Percentiles rank a stretch among this genome's conserved stretches.
Conservation (phyloP, 2,329 filamentous ascomycete genomes). For the Aspergillus sp. region DNA sequence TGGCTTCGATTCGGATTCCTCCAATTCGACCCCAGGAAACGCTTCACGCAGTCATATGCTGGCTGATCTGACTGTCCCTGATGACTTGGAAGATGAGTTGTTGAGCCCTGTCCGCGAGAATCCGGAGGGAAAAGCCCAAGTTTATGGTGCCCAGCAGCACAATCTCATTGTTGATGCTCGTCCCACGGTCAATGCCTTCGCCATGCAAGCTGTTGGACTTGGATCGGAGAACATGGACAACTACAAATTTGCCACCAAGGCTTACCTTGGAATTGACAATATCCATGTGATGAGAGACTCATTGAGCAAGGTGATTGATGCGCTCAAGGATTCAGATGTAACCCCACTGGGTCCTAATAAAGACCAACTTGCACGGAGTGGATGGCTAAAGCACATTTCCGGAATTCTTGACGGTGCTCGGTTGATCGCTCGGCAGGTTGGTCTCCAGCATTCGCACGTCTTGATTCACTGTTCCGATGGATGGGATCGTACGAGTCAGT, state of each 20-base stretch:
- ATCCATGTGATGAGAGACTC: constrained; percentile 98
- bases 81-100: constrained; percentile 69
- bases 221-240: constrained; percentile 98
- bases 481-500: constrained; percentile 95
- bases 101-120: constrained; percentile 59
- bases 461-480: constrained; percentile 98
- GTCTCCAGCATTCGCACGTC: constrained; percentile 89
- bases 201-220: constrained; percentile 89
- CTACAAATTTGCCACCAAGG: constrained; percentile 88
- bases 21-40: constrained; percentile 54
- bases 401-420: constrained; percentile 81
- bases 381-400: constrained; percentile 87
- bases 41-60: constrained; percentile 40
- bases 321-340: constrained; percentile 89
- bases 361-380: constrained; percentile 78
- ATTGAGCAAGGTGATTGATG: constrained; percentile 81
- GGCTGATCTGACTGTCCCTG: constrained; percentile 61
- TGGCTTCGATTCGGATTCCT: constrained; percentile 46
- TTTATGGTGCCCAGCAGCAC: constrained; percentile 90
- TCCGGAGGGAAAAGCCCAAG: constrained; percentile 61
- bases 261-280: constrained; percentile 94
- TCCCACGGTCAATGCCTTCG: constrained; percentile 89
- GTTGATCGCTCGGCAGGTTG: constrained; percentile 83
- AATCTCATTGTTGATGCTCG: constrained; percentile 96
- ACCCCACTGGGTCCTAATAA: constrained; percentile 78